Evolutionary conservation across 2,329 filamentous ascomycete species (phyloP).

Genomic region (Cladosporium sp.): DNA sequence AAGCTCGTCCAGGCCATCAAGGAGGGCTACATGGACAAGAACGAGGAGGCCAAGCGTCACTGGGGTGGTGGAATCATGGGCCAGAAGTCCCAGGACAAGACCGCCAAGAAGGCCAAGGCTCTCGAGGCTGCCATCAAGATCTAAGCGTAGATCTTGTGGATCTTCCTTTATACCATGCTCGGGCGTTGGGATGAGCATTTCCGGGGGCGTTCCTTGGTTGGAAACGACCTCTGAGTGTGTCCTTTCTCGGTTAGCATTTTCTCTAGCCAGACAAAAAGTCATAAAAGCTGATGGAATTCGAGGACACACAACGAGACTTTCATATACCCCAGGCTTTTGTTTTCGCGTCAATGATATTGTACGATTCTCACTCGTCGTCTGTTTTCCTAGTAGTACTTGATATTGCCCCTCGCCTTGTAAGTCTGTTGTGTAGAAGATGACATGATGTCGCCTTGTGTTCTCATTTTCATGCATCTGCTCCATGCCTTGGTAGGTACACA

Average conservation of each 20-base stretch:
- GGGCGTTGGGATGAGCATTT: slow-evolving; percentile 14
- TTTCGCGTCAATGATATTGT: slow-evolving; percentile 9
- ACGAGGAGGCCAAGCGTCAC: slow-evolving; percentile 82
- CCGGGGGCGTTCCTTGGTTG: slow-evolving; percentile 12
- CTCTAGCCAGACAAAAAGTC: slow-evolving; percentile 13
- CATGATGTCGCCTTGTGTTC: too few relatives aligned
- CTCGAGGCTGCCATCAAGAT: slow-evolving; percentile 95
- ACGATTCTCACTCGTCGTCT: slow-evolving; percentile 1
- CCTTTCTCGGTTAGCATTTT: slow-evolving; percentile 14
- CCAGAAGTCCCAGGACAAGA: slow-evolving; percentile 75
- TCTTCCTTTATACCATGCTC: slow-evolving; percentile 11
- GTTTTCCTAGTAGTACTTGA: background rate
- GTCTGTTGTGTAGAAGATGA: too few relatives aligned
- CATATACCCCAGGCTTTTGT: slow-evolving; percentile 13
- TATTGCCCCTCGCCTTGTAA: too few relatives aligned
- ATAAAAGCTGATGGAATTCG: slow-evolving; percentile 14
- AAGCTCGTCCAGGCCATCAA: slow-evolving; percentile 96
- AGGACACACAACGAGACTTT: slow-evolving; percentile 13
- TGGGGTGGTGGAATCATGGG: slow-evolving; percentile 99
- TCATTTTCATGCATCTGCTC: too few relatives aligned
- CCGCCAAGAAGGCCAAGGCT: slow-evolving; percentile 90
- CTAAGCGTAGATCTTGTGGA: slow-evolving; percentile 46
- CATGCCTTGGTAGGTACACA: too few relatives aligned
- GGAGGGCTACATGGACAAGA: slow-evolving; percentile 96
- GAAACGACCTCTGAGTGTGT: slow-evolving; percentile 11